A percentile compares a stretch with the other conserved stretches of the same genome.
Conservation (phyloP, 192 early-diverging fungal species). For the Rhizophagus prolifer region DNA sequence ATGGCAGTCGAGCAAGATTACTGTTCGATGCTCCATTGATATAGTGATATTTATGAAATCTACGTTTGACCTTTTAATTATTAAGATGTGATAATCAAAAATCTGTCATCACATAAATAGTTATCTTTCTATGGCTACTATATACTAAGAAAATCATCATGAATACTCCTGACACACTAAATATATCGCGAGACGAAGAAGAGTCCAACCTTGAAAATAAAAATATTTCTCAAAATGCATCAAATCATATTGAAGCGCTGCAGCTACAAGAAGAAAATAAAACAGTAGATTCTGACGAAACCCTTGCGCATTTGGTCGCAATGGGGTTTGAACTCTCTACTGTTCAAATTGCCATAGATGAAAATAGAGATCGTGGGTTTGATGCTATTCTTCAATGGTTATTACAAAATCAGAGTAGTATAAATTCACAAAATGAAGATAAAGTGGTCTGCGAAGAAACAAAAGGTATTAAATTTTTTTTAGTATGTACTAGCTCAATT, state of each 20-base stretch:
- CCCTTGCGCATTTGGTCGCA: neutral
- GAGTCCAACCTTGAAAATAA: neutral
- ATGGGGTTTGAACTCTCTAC: slow-evolving; percentile 6
- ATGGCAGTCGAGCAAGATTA: slow-evolving; percentile 29
- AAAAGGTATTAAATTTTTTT: neutral
- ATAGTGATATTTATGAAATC: neutral
- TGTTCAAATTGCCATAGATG: neutral
- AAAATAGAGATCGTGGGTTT: slow-evolving; percentile 8
- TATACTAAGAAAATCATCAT: neutral
- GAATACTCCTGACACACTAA: neutral
- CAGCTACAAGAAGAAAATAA: neutral
- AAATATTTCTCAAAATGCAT: neutral
- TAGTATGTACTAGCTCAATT: neutral
- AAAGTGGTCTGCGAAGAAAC: neutral
- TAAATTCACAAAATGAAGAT: too few species aligned
- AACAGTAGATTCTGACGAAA: neutral
- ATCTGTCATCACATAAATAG: too few species aligned
- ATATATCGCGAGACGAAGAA: neutral
- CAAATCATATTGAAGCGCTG: neutral
- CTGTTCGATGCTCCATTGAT: neutral
- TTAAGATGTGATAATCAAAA: too few species aligned
- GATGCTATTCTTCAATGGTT: slow-evolving; percentile 7
- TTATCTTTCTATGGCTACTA: too few species aligned
- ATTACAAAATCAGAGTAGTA: neutral
- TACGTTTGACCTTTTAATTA: too few species aligned